These are phyloP conservation scores for Phytophthora hibernalis DNA, from an alignment of 352 stramenopile species.

Conservation along the genomic window DNA sequence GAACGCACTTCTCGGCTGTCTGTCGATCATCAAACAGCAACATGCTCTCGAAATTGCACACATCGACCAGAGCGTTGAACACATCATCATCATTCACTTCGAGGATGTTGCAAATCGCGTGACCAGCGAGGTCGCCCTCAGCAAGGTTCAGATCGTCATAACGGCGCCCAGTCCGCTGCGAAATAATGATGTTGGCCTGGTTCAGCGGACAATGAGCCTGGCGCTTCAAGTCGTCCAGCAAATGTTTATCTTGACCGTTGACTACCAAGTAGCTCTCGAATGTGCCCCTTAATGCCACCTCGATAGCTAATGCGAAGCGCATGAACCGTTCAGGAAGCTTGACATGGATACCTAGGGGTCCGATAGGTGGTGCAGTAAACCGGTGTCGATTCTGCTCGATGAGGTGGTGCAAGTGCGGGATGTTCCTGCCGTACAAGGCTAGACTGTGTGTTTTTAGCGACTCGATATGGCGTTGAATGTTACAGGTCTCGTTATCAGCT, in stretches of 20 bases:
- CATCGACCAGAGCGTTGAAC: slow-evolving; percentile 84
- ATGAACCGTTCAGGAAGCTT: slow-evolving; percentile 76
- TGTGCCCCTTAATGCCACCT: slow-evolving; percentile 76
- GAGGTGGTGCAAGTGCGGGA: slow-evolving; percentile 75
- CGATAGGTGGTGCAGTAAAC: slow-evolving; percentile 74
- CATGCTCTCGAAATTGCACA: slow-evolving; percentile 81
- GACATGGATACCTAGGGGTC: slow-evolving; percentile 73
- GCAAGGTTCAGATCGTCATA: slow-evolving; percentile 68
- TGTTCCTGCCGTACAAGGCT: slow-evolving; percentile 69
- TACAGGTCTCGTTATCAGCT: slow-evolving; percentile 55
- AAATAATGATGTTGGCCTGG: slow-evolving; percentile 85
- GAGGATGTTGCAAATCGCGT: slow-evolving; percentile 82
- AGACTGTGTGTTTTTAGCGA: slow-evolving; percentile 53
- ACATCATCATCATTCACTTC: slow-evolving; percentile 79
- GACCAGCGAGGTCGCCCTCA: slow-evolving; percentile 52
- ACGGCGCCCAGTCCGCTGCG: slow-evolving; percentile 54
- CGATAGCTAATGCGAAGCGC: slow-evolving; percentile 76
- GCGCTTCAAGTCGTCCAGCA: slow-evolving; percentile 80
- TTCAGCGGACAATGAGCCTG: slow-evolving; percentile 69
- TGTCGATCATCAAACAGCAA: slow-evolving; percentile 70
- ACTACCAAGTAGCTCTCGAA: slow-evolving; percentile 82
- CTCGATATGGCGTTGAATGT: slow-evolving; percentile 54
- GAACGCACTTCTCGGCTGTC: slow-evolving; percentile 55
- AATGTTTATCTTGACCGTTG: slow-evolving; percentile 76
- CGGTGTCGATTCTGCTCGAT: slow-evolving; percentile 75